A percentile compares a stretch with the other conserved stretches of the same genome.
Evolutionary conservation across 176 grass and related monocot species (phyloP).

Genomic region (Carex scoparia): DNA sequence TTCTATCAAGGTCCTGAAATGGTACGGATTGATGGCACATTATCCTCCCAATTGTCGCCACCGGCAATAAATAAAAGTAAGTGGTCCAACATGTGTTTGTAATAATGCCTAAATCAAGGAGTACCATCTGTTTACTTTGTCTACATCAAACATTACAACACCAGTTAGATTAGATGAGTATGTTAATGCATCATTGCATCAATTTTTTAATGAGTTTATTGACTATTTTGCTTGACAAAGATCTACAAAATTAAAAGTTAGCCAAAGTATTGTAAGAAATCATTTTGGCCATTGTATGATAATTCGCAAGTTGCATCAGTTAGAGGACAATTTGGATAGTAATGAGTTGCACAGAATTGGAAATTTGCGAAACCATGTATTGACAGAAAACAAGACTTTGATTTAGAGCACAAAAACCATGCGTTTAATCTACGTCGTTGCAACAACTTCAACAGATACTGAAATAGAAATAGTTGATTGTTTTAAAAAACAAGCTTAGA

Average conservation of each 20-base stretch:
- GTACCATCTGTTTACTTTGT: too few relatives aligned
- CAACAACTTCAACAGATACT: neutral
- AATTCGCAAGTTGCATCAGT: neutral
- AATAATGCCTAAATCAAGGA: too few relatives aligned
- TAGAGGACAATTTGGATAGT: neutral
- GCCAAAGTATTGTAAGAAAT: neutral
- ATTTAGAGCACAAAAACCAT: too few relatives aligned
- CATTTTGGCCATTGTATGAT: neutral
- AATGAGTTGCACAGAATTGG: neutral
- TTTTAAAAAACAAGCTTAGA: neutral
- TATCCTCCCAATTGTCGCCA: neutral
- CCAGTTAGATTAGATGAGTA: neutral
- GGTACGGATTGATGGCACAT: slow-evolving; percentile 10
- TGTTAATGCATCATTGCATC: neutral
- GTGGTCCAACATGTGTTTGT: neutral
- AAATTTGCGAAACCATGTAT: neutral
- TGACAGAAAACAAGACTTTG: neutral
- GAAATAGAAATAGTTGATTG: neutral
- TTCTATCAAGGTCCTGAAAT: slow-evolving; percentile 28
- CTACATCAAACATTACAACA: too few relatives aligned
- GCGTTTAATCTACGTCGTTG: too few relatives aligned
- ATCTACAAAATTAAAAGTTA: neutral
- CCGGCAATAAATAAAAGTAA: neutral
- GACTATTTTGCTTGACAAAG: too few relatives aligned
- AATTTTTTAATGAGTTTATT: neutral